Base-by-base conservation (phyloP, 306 rosid species). In the Gynostemma pentaphyllum region DNA sequence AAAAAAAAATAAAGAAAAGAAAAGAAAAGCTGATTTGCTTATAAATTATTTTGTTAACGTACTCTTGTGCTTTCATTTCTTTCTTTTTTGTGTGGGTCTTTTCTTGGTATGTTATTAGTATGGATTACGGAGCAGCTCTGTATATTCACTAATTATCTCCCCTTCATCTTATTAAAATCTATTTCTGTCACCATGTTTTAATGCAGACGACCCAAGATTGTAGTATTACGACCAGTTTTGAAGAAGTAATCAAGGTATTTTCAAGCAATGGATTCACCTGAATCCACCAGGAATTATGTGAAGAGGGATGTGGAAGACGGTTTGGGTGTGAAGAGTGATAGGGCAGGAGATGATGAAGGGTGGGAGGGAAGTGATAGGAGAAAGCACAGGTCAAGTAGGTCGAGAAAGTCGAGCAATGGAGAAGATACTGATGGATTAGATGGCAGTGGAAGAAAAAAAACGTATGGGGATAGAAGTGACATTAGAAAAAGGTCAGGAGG, bases 351-450 rank as follows among this genome's bases (percentile, higher is more conserved):
- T 1, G 80, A 81, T 11, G 95, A 89, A 40, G 85, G 89, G 50
- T 86, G 81, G 86, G 99, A 86, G 28, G 76, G 78, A 18, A 45
- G 29, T 74, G 96, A 94, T 47, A 89, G 78, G 83, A 79, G 90
- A 78, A 94, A 85, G 69, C 90, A 84, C 59, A 79, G 87, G 75
- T 86, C 95, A 10, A 84, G 88, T 50, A 82, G 85, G 75, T 76
- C 86, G 12, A 87, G 82, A 68, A 87, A 81, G 68, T 74, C 83
- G 3, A 80, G 76, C 21, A 73, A 83, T 70, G 90, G 76, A 47
- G 98, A 82, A 6, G 98, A 87, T 0, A 63, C 47, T 12, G 95
- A 85, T 60, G 85, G 63, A 27, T 66, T 82, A 13, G 99, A 86
- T 15, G 75, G 83, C 15, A 60, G 80, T 65, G 90, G 83, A 7